phyloP scores from a whole-genome alignment of 495 filamentous ascomycete species.

The Geopyxis carbonaria region DNA sequence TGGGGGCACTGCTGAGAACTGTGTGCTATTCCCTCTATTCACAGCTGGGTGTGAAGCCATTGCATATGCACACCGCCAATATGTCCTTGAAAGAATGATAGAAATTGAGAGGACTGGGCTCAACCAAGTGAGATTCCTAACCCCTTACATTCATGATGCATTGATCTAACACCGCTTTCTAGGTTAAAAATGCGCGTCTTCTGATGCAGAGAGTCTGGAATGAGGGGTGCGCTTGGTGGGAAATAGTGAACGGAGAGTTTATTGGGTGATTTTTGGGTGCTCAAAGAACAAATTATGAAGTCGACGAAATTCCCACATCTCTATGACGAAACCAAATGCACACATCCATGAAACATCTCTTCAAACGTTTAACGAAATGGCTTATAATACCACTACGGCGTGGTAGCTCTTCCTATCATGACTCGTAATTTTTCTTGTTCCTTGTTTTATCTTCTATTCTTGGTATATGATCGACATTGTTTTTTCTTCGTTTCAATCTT shows the following conservation, averaged over 20 bases:
- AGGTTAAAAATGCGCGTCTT: conserved; percentile 41
- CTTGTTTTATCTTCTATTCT: conserved; percentile 3
- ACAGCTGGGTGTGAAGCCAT: conserved; percentile 63
- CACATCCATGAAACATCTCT: background rate
- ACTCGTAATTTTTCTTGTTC: background rate
- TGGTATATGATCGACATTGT: conserved; percentile 2
- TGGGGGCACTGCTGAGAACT: conserved; percentile 56
- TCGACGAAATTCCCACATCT: conserved; percentile 7
- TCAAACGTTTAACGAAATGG: conserved; percentile 1
- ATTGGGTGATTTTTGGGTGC: conserved; percentile 32
- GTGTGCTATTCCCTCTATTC: conserved; percentile 68
- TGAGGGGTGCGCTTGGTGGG: conserved; percentile 45
- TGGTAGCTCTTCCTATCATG: background rate
- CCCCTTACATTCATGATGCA: conserved; percentile 6
- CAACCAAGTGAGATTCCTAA: conserved; percentile 40
- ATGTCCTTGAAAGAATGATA: conserved; percentile 50
- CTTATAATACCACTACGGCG: background rate
- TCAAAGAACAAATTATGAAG: conserved; percentile 4
- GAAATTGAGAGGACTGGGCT: conserved; percentile 59
- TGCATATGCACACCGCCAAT: conserved; percentile 35
- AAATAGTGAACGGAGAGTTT: conserved; percentile 45
- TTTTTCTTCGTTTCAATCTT: conserved; percentile 12
- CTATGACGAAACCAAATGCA: background rate
- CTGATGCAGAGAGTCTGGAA: conserved; percentile 55
- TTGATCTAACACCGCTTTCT: conserved; percentile 6